These are phyloP conservation scores for Gossypium longicalyx DNA, from an alignment of 345 rosid species.

Conservation along the genomic window DNA sequence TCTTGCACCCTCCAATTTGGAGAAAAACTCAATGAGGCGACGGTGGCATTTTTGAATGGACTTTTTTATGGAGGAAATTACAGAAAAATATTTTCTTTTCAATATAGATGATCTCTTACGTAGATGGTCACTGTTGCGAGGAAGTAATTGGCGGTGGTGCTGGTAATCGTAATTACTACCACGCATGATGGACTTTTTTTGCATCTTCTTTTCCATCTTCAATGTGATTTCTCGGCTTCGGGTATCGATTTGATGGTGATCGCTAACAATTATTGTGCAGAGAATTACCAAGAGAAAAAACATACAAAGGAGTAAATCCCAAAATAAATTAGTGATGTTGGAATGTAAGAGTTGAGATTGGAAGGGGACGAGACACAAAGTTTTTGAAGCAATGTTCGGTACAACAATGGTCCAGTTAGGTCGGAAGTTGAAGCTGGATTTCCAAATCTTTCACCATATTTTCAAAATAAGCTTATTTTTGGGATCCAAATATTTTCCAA, in stretches of 20 bases:
- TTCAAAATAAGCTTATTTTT: too few relatives aligned
- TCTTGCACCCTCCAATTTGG: not conserved
- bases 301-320: not conserved
- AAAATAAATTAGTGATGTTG: not conserved
- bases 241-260: not conserved
- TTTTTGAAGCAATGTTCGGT: not conserved
- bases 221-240: not conserved
- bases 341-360: not conserved
- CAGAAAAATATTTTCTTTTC: not conserved
- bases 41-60: not conserved
- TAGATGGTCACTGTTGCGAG: not conserved
- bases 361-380: not conserved
- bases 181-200: not conserved
- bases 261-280: not conserved
- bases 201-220: not conserved
- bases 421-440: not conserved
- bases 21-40: slow-evolving; percentile 1
- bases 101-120: not conserved
- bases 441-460: not conserved
- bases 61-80: not conserved
- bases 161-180: not conserved
- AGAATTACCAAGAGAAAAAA: not conserved
- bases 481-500: too few relatives aligned
- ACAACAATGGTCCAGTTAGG: not conserved
- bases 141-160: not conserved